Conservation (phyloP, 2,329 filamentous ascomycete genomes). For the Neurospora crassa region DNA sequence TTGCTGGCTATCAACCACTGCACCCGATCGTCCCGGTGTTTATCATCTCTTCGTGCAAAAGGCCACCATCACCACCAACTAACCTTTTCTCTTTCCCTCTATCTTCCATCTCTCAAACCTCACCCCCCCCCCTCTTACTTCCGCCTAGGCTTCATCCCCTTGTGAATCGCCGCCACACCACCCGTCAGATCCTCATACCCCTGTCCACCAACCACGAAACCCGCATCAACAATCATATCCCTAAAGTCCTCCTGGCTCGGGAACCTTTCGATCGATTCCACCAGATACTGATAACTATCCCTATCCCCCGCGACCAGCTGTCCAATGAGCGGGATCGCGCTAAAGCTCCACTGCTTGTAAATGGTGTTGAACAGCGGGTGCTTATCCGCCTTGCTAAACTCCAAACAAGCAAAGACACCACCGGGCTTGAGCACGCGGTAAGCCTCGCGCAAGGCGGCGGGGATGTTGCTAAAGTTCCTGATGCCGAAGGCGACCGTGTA, state of each 20-base stretch:
- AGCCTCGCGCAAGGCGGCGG: conserved; percentile 71
- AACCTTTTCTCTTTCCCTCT: background rate
- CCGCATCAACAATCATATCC: conserved; percentile 72
- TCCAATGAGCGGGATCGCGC: conserved; percentile 87
- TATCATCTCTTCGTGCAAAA: too few relatives aligned
- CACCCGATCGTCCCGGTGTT: background rate
- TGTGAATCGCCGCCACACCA: conserved; percentile 92
- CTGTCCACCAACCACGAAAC: conserved; percentile 72
- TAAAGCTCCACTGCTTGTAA: conserved; percentile 95
- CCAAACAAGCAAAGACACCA: conserved; percentile 90
- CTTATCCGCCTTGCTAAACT: conserved; percentile 78
- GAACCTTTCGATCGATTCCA: conserved; percentile 94
- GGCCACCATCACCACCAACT: too few relatives aligned
- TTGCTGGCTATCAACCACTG: background rate
- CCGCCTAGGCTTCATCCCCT: conserved; percentile 71
- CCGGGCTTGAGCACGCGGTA: conserved; percentile 85
- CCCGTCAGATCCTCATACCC: conserved; percentile 83
- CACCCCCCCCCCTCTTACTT: background rate
- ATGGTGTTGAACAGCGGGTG: conserved; percentile 70
- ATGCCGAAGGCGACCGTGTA: conserved; percentile 98
- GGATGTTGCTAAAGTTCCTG: conserved; percentile 91
- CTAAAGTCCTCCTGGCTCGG: conserved; percentile 78
- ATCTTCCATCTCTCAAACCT: too few relatives aligned
- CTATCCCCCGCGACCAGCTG: conserved; percentile 89
- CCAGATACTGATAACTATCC: conserved; percentile 95